A percentile compares a stretch with the other conserved stretches of the same genome.
phyloP scores from a whole-genome alignment of 2,329 filamentous ascomycete species.

The Thelonectria rubi region DNA sequence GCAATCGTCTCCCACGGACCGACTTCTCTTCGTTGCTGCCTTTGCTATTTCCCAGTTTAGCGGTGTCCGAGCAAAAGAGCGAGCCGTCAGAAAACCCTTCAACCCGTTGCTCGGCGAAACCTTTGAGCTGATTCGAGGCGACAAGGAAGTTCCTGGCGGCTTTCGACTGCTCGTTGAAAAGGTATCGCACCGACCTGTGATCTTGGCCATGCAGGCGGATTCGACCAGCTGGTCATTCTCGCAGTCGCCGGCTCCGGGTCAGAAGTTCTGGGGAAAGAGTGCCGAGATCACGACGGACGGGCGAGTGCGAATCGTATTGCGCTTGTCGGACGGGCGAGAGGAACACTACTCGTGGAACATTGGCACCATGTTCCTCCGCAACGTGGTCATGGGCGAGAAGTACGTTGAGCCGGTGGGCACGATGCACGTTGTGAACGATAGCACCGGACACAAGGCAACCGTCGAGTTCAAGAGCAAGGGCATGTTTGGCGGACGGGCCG shows the following conservation, averaged over 20 bases:
- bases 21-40: slow-evolving; percentile 84
- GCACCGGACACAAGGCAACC: slow-evolving; percentile 81
- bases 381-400: slow-evolving; percentile 97
- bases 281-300: slow-evolving; percentile 95
- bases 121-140: slow-evolving; percentile 88
- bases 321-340: slow-evolving; percentile 69
- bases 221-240: slow-evolving; percentile 84
- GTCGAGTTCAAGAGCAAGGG: slow-evolving; percentile 93
- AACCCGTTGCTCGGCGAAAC: slow-evolving; percentile 97
- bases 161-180: slow-evolving; percentile 96
- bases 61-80: slow-evolving; percentile 83
- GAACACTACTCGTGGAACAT: slow-evolving; percentile 90
- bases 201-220: slow-evolving; percentile 93
- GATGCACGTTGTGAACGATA: slow-evolving; percentile 87
- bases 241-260: slow-evolving; percentile 86
- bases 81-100: slow-evolving; percentile 94
- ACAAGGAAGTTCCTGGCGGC: slow-evolving; percentile 74
- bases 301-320: slow-evolving; percentile 79
- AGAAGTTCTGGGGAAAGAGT: slow-evolving; percentile 99
- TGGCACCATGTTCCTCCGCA: slow-evolving; percentile 90
- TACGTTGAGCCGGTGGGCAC: slow-evolving; percentile 94
- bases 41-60: slow-evolving; percentile 93
- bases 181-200: slow-evolving; percentile 89
- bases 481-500: slow-evolving; percentile 94
- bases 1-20: slow-evolving; percentile 68